A percentile compares a stretch with the other conserved stretches of the same genome.
These are phyloP conservation scores for Neoscytalidium dimidiatum DNA, from an alignment of 2,329 filamentous ascomycete genomes.

Conservation along the genomic window DNA sequence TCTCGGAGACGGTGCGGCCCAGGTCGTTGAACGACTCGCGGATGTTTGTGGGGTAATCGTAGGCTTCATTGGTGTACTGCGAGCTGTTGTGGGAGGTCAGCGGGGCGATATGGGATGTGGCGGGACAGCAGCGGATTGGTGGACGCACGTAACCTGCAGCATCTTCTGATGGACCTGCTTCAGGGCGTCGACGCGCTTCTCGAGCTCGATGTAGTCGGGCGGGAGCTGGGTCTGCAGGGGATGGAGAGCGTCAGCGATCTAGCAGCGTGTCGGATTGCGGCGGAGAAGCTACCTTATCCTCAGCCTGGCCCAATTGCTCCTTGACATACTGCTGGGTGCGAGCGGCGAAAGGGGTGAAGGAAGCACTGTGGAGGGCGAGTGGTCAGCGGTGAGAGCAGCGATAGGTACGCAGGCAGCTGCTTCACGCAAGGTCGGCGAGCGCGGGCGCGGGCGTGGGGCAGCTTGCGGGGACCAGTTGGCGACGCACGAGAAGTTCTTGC, in stretches of 20 bases:
- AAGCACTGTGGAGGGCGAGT: conserved; percentile 63
- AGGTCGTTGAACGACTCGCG: conserved; percentile 97
- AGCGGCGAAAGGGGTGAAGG: conserved; percentile 88
- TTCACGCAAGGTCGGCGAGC: neutral
- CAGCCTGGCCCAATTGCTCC: conserved; percentile 92
- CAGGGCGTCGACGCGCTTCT: conserved; percentile 97
- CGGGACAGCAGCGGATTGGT: conserved; percentile 12
- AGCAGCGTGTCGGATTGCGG: neutral
- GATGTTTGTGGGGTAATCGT: conserved; percentile 96
- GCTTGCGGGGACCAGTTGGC: neutral
- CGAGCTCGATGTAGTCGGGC: conserved; percentile 95
- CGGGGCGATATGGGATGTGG: neutral
- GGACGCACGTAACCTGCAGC: conserved; percentile 86
- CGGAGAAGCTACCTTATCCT: conserved; percentile 72
- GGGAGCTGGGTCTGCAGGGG: conserved; percentile 85
- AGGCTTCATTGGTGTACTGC: conserved; percentile 85
- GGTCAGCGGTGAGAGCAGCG: conserved; percentile 31
- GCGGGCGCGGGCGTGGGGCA: conserved; percentile 21
- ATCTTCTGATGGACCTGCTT: conserved; percentile 98
- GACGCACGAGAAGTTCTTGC: conserved; percentile 68
- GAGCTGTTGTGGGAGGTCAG: conserved; percentile 61
- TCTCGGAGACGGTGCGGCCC: conserved; percentile 92
- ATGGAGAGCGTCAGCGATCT: neutral
- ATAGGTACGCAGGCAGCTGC: neutral
- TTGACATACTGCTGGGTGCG: conserved; percentile 97